Percentiles rank a stretch among this genome's conserved stretches.
Conservation (phyloP, 257 asterid species). For the Scutellaria minor region DNA sequence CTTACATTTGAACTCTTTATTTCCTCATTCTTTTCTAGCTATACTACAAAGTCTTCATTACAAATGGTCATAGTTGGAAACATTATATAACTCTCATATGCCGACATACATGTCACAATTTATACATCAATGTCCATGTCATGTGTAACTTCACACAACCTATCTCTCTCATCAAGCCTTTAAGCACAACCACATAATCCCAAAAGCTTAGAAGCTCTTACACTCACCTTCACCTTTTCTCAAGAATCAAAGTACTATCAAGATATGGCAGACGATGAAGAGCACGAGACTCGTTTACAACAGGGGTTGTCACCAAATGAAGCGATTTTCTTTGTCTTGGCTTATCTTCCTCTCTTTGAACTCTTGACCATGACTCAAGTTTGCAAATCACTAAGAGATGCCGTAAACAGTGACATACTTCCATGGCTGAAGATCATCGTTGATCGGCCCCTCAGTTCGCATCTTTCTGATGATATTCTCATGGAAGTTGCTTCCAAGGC, state of each 20-base stretch:
- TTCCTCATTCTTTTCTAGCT: neutral
- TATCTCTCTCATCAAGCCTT: neutral
- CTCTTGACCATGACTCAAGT: constrained; percentile 59
- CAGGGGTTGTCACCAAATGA: constrained; percentile 52
- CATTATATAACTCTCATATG: constrained; percentile 1
- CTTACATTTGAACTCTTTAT: constrained; percentile 2
- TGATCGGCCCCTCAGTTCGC: constrained; percentile 55
- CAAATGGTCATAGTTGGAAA: neutral
- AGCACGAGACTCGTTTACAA: constrained; percentile 16
- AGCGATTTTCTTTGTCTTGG: constrained; percentile 64
- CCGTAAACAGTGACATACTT: constrained; percentile 57
- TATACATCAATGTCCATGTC: constrained; percentile 4
- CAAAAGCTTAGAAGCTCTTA: neutral
- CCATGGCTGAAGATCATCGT: constrained; percentile 70
- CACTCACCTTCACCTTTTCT: neutral
- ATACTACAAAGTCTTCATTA: neutral
- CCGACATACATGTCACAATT: constrained; percentile 23
- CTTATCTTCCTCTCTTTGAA: constrained; percentile 69
- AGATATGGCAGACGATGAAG: constrained; percentile 33
- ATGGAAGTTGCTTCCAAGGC: constrained; percentile 54
- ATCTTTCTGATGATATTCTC: constrained; percentile 53
- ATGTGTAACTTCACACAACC: neutral
- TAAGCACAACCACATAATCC: constrained; percentile 1
- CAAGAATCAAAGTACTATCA: neutral
- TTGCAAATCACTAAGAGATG: constrained; percentile 70